Evolutionary conservation across 495 filamentous ascomycete genomes (phyloP).

Genomic region (Cercophora newfieldiana): DNA sequence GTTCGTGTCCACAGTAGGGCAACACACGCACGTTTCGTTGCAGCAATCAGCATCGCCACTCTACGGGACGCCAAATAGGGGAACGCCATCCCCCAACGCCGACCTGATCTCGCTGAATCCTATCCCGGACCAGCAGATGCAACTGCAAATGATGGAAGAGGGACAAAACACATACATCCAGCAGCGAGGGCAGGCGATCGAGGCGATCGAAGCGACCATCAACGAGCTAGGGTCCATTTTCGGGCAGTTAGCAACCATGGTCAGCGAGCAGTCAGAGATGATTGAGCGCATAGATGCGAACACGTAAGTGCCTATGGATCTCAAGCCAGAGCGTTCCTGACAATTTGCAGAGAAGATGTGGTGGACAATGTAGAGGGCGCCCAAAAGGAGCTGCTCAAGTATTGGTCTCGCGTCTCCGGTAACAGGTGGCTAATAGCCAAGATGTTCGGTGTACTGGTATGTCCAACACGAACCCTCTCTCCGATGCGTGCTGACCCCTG

Average conservation of each 20-base stretch:
- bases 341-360: conserved; percentile 65
- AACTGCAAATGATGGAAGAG: conserved; percentile 93
- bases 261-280: conserved; percentile 94
- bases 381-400: conserved; percentile 91
- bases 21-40: conserved; percentile 58
- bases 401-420: conserved; percentile 89
- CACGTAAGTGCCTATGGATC: conserved; percentile 47
- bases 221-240: conserved; percentile 93
- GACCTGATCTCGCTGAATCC: conserved; percentile 89
- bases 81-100: conserved; percentile 54
- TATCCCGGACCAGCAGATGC: conserved; percentile 78
- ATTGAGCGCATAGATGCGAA: conserved; percentile 93
- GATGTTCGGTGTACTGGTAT: conserved; percentile 89
- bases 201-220: conserved; percentile 94
- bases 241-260: conserved; percentile 95
- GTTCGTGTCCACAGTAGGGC: conserved; percentile 86
- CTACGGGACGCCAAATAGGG: conserved; percentile 75
- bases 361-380: conserved; percentile 97
- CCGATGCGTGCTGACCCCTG: neutral
- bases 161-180: conserved; percentile 88
- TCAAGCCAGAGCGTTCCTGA: conserved; percentile 10
- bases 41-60: conserved; percentile 77
- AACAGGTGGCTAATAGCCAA: conserved; percentile 97
- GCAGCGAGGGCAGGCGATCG: conserved; percentile 92
- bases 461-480: conserved; percentile 47